phyloP scores from a whole-genome alignment of 768 basidiomycete genomes.

The Lentinula guzmanii region DNA sequence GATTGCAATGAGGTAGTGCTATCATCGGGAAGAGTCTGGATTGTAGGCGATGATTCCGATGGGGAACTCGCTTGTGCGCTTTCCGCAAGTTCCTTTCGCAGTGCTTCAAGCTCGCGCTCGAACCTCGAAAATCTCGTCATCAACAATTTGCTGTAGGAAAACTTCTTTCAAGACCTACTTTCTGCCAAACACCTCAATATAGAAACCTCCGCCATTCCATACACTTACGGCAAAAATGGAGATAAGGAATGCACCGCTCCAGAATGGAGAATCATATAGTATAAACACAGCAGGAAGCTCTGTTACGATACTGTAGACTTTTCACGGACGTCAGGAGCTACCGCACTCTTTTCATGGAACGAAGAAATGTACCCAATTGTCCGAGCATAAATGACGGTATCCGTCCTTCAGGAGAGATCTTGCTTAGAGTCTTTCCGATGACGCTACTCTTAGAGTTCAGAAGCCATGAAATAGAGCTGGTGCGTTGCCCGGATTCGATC shows the following conservation, averaged over 20 bases:
- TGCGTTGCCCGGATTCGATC: conserved; percentile 86
- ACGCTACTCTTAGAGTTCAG: conserved; percentile 82
- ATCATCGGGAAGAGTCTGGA: too few relatives aligned
- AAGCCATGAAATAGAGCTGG: conserved; percentile 85
- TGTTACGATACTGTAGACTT: conserved; percentile 81
- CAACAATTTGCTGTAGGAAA: too few relatives aligned
- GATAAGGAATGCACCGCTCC: conserved; percentile 75
- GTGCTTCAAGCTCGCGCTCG: background rate
- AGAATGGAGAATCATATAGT: conserved; percentile 73
- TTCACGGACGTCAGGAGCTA: background rate
- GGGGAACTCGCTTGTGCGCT: conserved; percentile 17
- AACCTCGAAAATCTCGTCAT: background rate
- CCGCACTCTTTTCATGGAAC: background rate
- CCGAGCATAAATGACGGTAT: conserved; percentile 77
- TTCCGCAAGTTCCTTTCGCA: conserved; percentile 27
- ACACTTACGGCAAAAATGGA: conserved; percentile 80
- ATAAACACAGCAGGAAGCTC: conserved; percentile 81
- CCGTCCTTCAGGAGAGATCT: conserved; percentile 54
- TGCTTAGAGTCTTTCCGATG: conserved; percentile 68
- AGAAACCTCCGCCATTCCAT: conserved; percentile 96
- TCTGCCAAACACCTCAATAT: conserved; percentile 94
- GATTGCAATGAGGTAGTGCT: too few relatives aligned
- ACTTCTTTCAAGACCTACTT: conserved; percentile 53
- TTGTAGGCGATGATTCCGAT: background rate
- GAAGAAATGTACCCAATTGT: conserved; percentile 52